These are phyloP conservation scores for Ambispora gerdemannii DNA, from an alignment of 192 early-diverging fungal species.

Conservation along the genomic window DNA sequence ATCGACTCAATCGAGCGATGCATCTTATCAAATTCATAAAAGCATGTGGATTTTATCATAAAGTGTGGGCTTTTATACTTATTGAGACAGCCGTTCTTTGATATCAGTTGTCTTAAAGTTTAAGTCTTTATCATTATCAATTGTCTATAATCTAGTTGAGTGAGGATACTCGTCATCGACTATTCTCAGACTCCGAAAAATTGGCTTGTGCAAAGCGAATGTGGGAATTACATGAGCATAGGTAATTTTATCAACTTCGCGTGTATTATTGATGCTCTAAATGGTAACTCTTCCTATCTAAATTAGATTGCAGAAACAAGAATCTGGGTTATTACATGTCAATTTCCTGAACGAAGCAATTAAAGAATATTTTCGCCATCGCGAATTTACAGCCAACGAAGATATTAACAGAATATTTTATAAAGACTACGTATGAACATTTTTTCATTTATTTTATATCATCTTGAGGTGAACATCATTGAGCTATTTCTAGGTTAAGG, in stretches of 20 bases:
- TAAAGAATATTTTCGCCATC: neutral
- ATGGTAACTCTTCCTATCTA: neutral
- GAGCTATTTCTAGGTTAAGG: neutral
- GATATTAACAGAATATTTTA: constrained; percentile 2
- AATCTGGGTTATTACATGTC: neutral
- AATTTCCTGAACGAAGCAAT: neutral
- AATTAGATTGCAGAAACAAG: neutral
- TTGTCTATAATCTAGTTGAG: constrained; percentile 10
- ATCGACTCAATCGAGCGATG: constrained; percentile 19
- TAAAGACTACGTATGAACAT: neutral
- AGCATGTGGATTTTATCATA: constrained; percentile 3
- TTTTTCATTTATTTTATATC: neutral
- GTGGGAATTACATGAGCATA: constrained; percentile 11
- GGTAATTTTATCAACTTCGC: neutral
- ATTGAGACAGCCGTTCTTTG: neutral
- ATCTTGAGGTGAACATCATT: neutral
- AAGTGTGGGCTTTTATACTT: neutral
- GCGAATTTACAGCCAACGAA: neutral
- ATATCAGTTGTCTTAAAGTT: neutral
- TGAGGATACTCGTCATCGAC: neutral
- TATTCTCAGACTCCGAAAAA: constrained; percentile 31
- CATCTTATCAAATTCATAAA: constrained; percentile 22
- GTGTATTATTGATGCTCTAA: neutral
- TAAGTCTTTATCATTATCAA: neutral
- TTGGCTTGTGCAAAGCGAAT: constrained; percentile 21